Evolutionary conservation across 2,329 filamentous ascomycete species (phyloP).

Genomic region (Ophiostoma montium): DNA sequence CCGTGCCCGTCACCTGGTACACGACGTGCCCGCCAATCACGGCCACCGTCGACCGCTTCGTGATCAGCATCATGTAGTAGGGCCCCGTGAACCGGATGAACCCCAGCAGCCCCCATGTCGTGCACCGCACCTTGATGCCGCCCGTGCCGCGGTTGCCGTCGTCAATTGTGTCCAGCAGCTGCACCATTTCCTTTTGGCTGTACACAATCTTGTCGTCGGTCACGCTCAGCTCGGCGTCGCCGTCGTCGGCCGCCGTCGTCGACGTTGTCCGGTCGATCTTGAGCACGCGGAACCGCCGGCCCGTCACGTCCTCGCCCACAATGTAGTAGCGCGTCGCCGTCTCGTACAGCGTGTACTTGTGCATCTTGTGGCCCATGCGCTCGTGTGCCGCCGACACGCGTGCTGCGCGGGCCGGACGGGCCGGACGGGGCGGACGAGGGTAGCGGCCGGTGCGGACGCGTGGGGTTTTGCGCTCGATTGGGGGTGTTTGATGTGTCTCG

Average conservation of each 20-base stretch:
- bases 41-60: slow-evolving; percentile 88
- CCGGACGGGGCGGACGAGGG: background rate
- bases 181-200: slow-evolving; percentile 79
- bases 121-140: slow-evolving; percentile 78
- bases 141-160: slow-evolving; percentile 87
- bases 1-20: slow-evolving; percentile 89
- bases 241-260: too few relatives aligned
- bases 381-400: slow-evolving; percentile 12
- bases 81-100: slow-evolving; percentile 93
- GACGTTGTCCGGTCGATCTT: slow-evolving; percentile 90
- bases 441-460: background rate
- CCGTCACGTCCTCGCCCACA: slow-evolving; percentile 80
- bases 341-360: slow-evolving; percentile 96
- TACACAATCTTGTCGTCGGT: slow-evolving; percentile 94
- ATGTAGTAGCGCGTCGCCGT: slow-evolving; percentile 89
- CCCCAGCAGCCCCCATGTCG: slow-evolving; percentile 82
- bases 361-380: slow-evolving; percentile 53
- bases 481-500: background rate
- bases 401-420: background rate
- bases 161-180: slow-evolving; percentile 85
- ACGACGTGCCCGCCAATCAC: slow-evolving; percentile 94
- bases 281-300: slow-evolving; percentile 76
- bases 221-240: slow-evolving; percentile 64
- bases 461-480: background rate
- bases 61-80: slow-evolving; percentile 95